phyloP scores from a whole-genome alignment of 2,329 filamentous ascomycete genomes.

The Fonsecaea pugnacius region DNA sequence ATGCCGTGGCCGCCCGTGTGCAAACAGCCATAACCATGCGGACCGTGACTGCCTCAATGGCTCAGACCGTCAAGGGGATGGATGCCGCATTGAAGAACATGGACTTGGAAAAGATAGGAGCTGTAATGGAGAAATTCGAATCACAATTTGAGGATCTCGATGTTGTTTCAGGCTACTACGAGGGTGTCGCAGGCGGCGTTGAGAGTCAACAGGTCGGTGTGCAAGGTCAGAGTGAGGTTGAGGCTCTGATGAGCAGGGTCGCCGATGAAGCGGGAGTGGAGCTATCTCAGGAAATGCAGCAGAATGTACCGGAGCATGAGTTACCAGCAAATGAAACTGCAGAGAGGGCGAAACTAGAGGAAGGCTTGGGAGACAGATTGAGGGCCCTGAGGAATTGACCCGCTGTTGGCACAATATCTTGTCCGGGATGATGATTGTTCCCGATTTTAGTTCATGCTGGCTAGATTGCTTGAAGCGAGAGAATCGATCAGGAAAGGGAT shows the following conservation, averaged over 20 bases:
- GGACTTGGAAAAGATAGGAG: constrained; percentile 60
- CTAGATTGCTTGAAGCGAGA: constrained; percentile 1
- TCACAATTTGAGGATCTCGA: constrained; percentile 59
- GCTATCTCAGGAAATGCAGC: constrained; percentile 71
- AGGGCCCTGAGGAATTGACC: constrained; percentile 41
- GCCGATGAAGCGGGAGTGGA: constrained; percentile 88
- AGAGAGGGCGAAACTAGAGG: constrained; percentile 40
- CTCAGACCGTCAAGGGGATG: constrained; percentile 50
- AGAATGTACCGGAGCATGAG: constrained; percentile 34
- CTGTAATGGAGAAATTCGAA: constrained; percentile 70
- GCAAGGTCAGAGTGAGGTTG: constrained; percentile 81
- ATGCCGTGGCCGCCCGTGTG: constrained; percentile 55
- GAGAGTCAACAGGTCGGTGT: constrained; percentile 39
- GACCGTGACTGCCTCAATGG: constrained; percentile 52
- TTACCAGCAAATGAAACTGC: constrained; percentile 29
- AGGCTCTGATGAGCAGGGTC: constrained; percentile 80
- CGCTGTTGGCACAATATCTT: neutral
- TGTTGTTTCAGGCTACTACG: constrained; percentile 70
- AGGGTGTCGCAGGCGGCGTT: constrained; percentile 71
- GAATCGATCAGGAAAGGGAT: neutral
- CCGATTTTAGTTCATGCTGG: neutral
- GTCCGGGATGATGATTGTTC: neutral
- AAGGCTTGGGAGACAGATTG: constrained; percentile 42
- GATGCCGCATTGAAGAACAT: constrained; percentile 52
- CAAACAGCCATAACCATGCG: constrained; percentile 55